Evolutionary conservation across 345 rosid genomes (phyloP), one percentile per base, ranked within the genome.

Genomic region (Brassica juncea): DNA sequence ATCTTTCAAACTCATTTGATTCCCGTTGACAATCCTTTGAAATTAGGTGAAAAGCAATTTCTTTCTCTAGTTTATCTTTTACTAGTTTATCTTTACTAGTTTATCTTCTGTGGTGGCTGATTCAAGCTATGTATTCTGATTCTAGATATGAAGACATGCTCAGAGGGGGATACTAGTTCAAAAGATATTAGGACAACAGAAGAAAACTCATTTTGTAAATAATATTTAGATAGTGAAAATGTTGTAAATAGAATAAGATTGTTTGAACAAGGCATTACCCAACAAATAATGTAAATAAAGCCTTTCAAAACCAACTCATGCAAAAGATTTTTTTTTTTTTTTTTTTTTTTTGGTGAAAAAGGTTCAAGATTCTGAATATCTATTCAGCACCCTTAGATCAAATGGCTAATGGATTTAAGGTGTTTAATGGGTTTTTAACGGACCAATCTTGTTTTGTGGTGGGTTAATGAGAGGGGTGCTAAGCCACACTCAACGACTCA

Each of bases 201-300:
- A 62, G 71, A 68, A 60, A 61, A 62, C 79, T 54, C 52, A 52
- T 49, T 66, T 59, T 35, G 54, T 74, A 74, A 74, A 69, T 62
- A 69, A 52, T 68, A 63, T 21, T 80, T 80, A 70, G 79, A 61
- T 74, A 63, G 66, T 71, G 66, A 62, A 62, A 57, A 57, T 59
- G n/a, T 9, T 80, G 82, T 80, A 68, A 42, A 68, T 58, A 37
- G 23, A 66, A 55, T 27, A 31, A 44, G 57, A 15, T 31, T 76
- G 70, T 68, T 52, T 25, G 59, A 79, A 68, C 49, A 74, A 64
- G 35, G 27, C 19, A 9, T 61, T 71, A 66, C 37, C 14, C 54
- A 78, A 69, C 71, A 74, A 37, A 74, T 54, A n/a, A 69, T 80
- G 80, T 75, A 80, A 74, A 75, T 75, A 80, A 70, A 39, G 71